A percentile compares a stretch with the other conserved stretches of the same genome.
phyloP scores from a whole-genome alignment of 257 asterid genomes.

The Solanum rostratum region DNA sequence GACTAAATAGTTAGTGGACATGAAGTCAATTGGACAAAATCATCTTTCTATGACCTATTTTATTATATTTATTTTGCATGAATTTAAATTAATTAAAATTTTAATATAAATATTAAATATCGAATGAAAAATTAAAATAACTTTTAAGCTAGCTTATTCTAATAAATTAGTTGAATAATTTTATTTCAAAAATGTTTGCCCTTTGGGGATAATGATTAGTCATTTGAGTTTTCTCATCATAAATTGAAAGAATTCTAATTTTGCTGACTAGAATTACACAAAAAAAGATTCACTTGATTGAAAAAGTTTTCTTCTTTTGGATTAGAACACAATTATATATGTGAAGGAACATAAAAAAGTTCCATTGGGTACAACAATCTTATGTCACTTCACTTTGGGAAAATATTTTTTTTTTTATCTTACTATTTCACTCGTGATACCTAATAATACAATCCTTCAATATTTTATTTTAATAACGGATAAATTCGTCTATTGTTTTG shows the following conservation, averaged over 20 bases:
- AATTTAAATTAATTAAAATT: not conserved
- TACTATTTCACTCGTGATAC: not conserved
- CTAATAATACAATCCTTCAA: not conserved
- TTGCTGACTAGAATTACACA: not conserved
- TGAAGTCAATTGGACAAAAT: not conserved
- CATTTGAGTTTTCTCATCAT: not conserved
- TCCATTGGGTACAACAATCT: not conserved
- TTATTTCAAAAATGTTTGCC: not conserved
- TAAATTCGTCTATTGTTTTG: too few relatives aligned
- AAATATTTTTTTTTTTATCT: not conserved
- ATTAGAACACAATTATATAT: not conserved
- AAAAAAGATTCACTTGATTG: not conserved
- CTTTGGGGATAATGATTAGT: not conserved
- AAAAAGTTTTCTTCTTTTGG: not conserved
- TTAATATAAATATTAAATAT: not conserved
- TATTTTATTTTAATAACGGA: too few relatives aligned
- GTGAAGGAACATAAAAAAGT: not conserved
- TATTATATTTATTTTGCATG: not conserved
- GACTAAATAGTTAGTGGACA: not conserved
- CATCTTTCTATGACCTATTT: not conserved
- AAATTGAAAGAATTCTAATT: not conserved
- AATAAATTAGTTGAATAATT: not conserved
- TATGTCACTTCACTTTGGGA: not conserved
- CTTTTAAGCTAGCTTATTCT: not conserved
- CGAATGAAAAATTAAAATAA: not conserved